These are phyloP conservation scores for Pleurotus tuber-regium DNA, from an alignment of 768 basidiomycete genomes.

Conservation along the genomic window DNA sequence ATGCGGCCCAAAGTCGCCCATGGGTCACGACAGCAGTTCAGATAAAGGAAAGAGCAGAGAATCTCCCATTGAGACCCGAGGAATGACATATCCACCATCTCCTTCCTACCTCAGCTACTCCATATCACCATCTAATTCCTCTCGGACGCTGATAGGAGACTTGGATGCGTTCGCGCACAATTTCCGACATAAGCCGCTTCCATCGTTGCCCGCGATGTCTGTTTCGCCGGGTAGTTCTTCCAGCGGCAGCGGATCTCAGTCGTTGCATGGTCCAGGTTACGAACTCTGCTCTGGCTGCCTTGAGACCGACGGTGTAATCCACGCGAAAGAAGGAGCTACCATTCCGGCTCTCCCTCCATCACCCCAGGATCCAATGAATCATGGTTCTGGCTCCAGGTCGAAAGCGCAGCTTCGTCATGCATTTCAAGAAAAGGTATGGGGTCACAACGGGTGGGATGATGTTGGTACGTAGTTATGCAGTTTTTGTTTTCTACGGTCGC, in stretches of 20 bases:
- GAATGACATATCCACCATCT: conserved; percentile 30
- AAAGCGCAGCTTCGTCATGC: conserved; percentile 83
- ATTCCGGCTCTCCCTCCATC: conserved; percentile 51
- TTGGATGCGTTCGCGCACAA: conserved; percentile 23
- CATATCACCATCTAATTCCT: conserved; percentile 31
- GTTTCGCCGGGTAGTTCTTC: conserved; percentile 22
- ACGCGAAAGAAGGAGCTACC: conserved; percentile 65
- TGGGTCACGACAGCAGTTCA: conserved; percentile 18
- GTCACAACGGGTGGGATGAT: conserved; percentile 79
- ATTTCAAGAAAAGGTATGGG: conserved; percentile 87
- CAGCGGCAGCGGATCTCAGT: conserved; percentile 18
- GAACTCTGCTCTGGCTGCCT: conserved; percentile 86
- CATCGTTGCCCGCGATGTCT: conserved; percentile 33
- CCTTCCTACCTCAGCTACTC: conserved; percentile 27
- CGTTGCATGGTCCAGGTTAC: conserved; percentile 47
- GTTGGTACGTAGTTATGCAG: conserved; percentile 59
- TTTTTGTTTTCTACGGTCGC: not conserved
- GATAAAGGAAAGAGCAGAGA: conserved; percentile 53
- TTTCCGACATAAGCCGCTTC: conserved; percentile 42
- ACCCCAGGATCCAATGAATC: conserved; percentile 49
- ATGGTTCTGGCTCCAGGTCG: conserved; percentile 62
- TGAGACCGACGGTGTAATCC: conserved; percentile 71
- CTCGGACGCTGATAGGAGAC: conserved; percentile 35
- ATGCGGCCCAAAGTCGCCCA: conserved; percentile 76
- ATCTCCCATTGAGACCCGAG: conserved; percentile 17